Evolutionary conservation across 768 basidiomycete genomes (phyloP).

Genomic region (Myochromella boudieri): DNA sequence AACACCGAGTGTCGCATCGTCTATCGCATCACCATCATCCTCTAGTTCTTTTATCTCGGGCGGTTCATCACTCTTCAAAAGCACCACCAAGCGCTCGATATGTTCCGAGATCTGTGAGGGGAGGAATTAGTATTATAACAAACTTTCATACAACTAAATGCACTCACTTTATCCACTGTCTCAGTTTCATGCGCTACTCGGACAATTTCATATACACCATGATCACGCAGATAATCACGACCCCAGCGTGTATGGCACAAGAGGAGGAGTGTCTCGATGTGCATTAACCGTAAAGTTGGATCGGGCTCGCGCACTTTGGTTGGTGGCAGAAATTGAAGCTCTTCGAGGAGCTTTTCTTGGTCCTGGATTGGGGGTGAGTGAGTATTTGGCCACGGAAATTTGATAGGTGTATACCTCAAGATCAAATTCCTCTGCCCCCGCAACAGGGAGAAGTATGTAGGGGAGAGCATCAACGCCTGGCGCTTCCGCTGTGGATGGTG

Average conservation of each 20-base stretch:
- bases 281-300: conserved; percentile 69
- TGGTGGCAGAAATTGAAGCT: conserved; percentile 85
- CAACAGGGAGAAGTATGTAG: conserved; percentile 84
- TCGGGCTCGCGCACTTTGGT: conserved; percentile 86
- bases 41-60: conserved; percentile 41
- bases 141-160: neutral
- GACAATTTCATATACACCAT: conserved; percentile 88
- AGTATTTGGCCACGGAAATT: neutral
- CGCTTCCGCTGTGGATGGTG: conserved; percentile 55
- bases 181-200: conserved; percentile 78
- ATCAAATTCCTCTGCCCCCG: conserved; percentile 94
- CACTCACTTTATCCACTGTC: conserved; percentile 68
- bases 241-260: conserved; percentile 90
- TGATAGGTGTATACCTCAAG: conserved; percentile 59
- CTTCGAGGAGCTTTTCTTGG: conserved; percentile 81
- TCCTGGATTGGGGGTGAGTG: conserved; percentile 45
- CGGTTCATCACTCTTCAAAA: conserved; percentile 81
- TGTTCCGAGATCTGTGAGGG: conserved; percentile 72
- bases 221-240: conserved; percentile 71
- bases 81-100: conserved; percentile 82
- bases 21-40: conserved; percentile 22
- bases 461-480: conserved; percentile 86
- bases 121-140: neutral
- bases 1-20: conserved; percentile 21
- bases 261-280: conserved; percentile 87